A percentile compares a stretch with the other conserved stretches of the same genome.
phyloP scores from a whole-genome alignment of 257 asterid genomes.

The Fraxinus americana region DNA sequence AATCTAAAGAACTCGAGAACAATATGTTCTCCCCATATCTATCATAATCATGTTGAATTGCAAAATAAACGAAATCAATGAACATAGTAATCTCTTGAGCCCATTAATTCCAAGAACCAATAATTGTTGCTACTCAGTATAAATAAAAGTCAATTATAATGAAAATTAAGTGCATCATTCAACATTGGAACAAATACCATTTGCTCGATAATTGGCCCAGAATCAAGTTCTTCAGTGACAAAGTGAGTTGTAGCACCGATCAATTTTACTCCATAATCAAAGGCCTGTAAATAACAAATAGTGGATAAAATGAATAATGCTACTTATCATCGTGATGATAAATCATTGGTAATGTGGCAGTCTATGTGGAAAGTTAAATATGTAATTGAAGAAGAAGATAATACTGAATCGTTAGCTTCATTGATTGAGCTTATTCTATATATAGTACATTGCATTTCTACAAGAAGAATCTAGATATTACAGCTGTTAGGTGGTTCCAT shows the following conservation, averaged over 20 bases:
- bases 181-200: slow-evolving; percentile 40
- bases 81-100: neutral
- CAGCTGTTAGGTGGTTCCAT: too few relatives aligned
- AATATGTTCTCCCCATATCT: neutral
- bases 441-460: too few relatives aligned
- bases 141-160: neutral
- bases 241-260: slow-evolving; percentile 97
- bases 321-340: too few relatives aligned
- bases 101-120: neutral
- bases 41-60: neutral
- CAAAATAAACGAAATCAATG: neutral
- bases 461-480: too few relatives aligned
- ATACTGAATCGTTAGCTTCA: too few relatives aligned
- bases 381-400: too few relatives aligned
- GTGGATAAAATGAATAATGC: slow-evolving; percentile 2
- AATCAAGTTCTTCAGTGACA: slow-evolving; percentile 90
- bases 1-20: too few relatives aligned
- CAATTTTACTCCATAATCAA: slow-evolving; percentile 91
- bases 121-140: neutral
- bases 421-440: too few relatives aligned
- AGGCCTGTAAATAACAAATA: slow-evolving; percentile 56
- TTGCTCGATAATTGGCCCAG: slow-evolving; percentile 94
- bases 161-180: neutral
- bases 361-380: too few relatives aligned
- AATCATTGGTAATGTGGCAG: too few relatives aligned